These are phyloP conservation scores for Phytophthora rubi DNA, from an alignment of 352 stramenopile genomes.

Conservation along the genomic window DNA sequence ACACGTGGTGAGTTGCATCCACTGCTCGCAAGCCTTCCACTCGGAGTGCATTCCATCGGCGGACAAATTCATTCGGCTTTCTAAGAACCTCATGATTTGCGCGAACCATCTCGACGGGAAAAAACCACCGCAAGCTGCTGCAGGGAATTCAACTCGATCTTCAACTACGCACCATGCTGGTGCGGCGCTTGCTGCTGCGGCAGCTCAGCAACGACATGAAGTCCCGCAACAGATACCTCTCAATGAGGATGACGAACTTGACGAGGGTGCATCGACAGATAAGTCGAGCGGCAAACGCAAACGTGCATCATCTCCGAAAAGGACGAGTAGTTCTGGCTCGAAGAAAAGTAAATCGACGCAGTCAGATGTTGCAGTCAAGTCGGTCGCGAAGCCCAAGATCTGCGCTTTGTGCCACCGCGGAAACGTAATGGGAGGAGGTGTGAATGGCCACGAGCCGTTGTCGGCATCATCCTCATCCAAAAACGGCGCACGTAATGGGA, in stretches of 20 bases:
- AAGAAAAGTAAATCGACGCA: conserved; percentile 35
- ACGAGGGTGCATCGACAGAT: conserved; percentile 13
- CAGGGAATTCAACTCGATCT: conserved; percentile 8
- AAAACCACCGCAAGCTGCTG: conserved; percentile 27
- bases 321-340: conserved; percentile 9
- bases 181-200: conserved; percentile 24
- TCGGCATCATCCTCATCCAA: conserved; percentile 11
- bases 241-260: conserved; percentile 38
- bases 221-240: conserved; percentile 37
- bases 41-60: conserved; percentile 76
- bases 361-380: conserved; percentile 8
- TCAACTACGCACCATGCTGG: conserved; percentile 14
- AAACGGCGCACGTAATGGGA: conserved; percentile 25
- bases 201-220: conserved; percentile 34
- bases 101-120: conserved; percentile 76
- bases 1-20: conserved; percentile 84
- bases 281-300: conserved; percentile 43
- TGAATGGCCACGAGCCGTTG: conserved; percentile 6
- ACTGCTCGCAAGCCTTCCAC: conserved; percentile 86
- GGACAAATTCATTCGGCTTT: conserved; percentile 85
- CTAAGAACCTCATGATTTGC: conserved; percentile 90
- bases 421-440: conserved; percentile 43
- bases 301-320: conserved; percentile 25
- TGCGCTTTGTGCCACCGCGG: conserved; percentile 69
- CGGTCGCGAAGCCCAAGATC: conserved; percentile 42